Base-by-base conservation (phyloP, 306 rosid genomes). In the Cicer yamashitae region DNA sequence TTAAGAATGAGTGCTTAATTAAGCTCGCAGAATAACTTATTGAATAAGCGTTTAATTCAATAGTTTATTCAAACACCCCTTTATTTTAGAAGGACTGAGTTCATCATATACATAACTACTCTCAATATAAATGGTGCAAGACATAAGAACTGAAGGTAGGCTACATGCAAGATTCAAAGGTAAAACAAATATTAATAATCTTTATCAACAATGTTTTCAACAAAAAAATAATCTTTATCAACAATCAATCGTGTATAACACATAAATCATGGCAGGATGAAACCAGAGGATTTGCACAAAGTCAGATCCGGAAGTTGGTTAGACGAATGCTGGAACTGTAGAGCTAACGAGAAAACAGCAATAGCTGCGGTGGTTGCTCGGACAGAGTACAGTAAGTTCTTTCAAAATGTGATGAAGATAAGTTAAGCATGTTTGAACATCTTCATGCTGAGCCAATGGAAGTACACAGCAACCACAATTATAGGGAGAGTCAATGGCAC, bases 361-460 rank as follows among this genome's bases (percentile, higher is more conserved):
- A 43, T 56, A 44, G 57, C 11, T 58, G 46, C 10, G 6, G 10
- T 11, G 8, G 66, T 70, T 59, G 71, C 47, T 83, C 74, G 14
- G 9, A 10, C 15, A 15, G 38, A 58, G 41, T 40, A 18, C 40
- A 59, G 30, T 39, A 44, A 18, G 38, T 43, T 58, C 43, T 18
- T 13, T 76, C 68, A 56, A 73, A 70, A 78, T 14, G 9, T 60
- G 75, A 39, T 12, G 56, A 39, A 43, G 25, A 50, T 14, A 37
- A 58, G 64, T 86, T 82, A 93, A 20, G 98, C 97, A 65, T 94
- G 94, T 73, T 93, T 91, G 86, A 93, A 93, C 84, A 93, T 44
- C 78, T 93, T 93, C 97, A 93, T 89, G 86, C 89, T 82, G 66
- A 94, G 96, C 98, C 98, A 89, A 76, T 88, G 96, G 61, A 88